phyloP scores from a whole-genome alignment of 257 asterid genomes.

The Ilex asprella region DNA sequence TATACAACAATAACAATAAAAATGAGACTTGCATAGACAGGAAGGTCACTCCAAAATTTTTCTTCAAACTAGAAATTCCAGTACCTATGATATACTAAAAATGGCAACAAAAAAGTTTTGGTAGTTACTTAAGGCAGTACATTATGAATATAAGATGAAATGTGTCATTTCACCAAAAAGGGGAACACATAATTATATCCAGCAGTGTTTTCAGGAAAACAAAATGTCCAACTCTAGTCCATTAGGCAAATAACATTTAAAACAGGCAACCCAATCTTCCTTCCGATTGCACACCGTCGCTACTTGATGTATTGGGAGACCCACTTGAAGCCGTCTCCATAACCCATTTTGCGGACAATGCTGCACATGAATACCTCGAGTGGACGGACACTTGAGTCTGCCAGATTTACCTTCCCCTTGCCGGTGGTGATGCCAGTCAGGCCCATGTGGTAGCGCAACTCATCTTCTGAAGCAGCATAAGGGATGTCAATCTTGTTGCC shows the following conservation, averaged over 20 bases:
- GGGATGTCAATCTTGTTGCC: constrained; percentile 87
- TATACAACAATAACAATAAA: too few species aligned
- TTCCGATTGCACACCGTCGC: constrained; percentile 1
- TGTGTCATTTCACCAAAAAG: too few species aligned
- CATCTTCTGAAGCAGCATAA: constrained; percentile 79
- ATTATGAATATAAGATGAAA: too few species aligned
- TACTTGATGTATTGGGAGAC: constrained; percentile 67
- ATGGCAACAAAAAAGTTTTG: too few species aligned
- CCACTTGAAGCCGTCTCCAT: constrained; percentile 91
- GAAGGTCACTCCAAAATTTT: too few species aligned
- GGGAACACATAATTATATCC: too few species aligned
- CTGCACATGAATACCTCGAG: constrained; percentile 88
- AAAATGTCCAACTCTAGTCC: constrained; percentile 13
- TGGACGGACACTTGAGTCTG: constrained; percentile 61
- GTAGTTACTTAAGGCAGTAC: too few species aligned
- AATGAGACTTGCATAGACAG: too few species aligned
- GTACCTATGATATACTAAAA: too few species aligned
- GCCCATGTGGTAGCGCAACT: constrained; percentile 61
- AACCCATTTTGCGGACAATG: constrained; percentile 86
- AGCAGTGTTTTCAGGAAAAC: too few species aligned
- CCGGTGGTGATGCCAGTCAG: constrained; percentile 63
- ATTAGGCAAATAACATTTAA: constrained; percentile 10
- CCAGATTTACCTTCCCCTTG: constrained; percentile 66
- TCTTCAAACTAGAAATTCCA: too few species aligned
- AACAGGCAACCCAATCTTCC: constrained; percentile 12